phyloP scores from a whole-genome alignment of 805 yeast genomes.

The Wickerhamomyces pijperi region DNA sequence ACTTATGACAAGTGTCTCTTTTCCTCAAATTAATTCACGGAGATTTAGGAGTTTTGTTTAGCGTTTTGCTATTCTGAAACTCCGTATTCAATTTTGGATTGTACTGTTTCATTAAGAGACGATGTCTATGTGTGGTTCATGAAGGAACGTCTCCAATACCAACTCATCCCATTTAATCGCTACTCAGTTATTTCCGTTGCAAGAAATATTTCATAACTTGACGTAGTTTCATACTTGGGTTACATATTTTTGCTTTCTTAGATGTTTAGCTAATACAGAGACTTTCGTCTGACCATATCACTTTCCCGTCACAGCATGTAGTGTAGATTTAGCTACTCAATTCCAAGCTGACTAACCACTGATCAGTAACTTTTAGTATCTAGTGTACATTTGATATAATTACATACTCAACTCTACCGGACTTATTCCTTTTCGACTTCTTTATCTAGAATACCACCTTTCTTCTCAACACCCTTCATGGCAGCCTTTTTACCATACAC shows the following conservation, averaged over 20 bases:
- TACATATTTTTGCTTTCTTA: not conserved
- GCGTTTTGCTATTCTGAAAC: not conserved
- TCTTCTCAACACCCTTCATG: slow-evolving; percentile 16
- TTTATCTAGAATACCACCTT: slow-evolving; percentile 8
- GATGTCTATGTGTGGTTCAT: not conserved
- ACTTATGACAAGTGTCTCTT: too few species aligned
- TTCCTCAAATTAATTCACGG: not conserved
- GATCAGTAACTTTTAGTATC: too few species aligned
- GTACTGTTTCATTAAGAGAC: not conserved
- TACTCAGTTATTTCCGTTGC: not conserved
- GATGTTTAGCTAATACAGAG: not conserved
- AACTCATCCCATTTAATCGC: not conserved
- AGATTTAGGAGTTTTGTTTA: not conserved
- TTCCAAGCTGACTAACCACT: too few species aligned
- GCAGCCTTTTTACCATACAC: slow-evolving; percentile 46
- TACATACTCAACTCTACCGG: not conserved
- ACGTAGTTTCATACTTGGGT: not conserved
- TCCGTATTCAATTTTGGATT: not conserved
- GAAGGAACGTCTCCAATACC: not conserved
- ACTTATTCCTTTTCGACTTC: not conserved
- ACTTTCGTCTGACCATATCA: too few species aligned
- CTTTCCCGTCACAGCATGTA: too few species aligned
- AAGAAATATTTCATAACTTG: not conserved
- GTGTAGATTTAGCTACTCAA: too few species aligned
- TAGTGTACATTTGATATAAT: too few species aligned